A percentile compares a stretch with the other conserved stretches of the same genome.
Conservation (phyloP, 176 grass and related monocot genomes). For the Secale cereale region DNA sequence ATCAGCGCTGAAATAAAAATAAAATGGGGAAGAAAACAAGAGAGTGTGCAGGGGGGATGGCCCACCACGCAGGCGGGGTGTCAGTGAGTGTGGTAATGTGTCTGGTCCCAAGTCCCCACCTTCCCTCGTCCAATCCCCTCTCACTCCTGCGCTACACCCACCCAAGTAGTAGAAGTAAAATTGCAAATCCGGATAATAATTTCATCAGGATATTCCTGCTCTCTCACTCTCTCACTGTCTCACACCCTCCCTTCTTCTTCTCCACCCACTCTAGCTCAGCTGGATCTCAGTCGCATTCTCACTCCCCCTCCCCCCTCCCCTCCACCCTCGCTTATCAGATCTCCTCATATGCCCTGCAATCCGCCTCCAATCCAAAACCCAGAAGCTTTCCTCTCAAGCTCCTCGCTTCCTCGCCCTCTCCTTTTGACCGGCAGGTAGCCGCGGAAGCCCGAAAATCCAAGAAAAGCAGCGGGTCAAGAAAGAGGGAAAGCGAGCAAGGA, state of each 20-base stretch:
- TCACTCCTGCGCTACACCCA: not conserved
- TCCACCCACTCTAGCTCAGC: slow-evolving; percentile 39
- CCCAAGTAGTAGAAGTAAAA: slow-evolving; percentile 15
- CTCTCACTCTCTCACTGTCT: not conserved
- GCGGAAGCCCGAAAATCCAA: slow-evolving; percentile 32
- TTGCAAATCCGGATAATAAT: slow-evolving; percentile 13
- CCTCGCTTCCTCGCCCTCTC: slow-evolving; percentile 16
- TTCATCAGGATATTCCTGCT: slow-evolving; percentile 39
- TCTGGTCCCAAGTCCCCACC: slow-evolving; percentile 9
- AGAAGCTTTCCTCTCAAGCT: slow-evolving; percentile 16
- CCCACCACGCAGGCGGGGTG: slow-evolving; percentile 10
- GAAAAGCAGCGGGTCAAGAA: slow-evolving; percentile 49
- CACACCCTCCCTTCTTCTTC: slow-evolving; percentile 8
- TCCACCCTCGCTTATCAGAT: slow-evolving; percentile 11
- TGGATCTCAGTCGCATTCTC: slow-evolving; percentile 41
- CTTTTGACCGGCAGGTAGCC: slow-evolving; percentile 32
- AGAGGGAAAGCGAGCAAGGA: slow-evolving; percentile 20
- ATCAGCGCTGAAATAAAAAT: not conserved
- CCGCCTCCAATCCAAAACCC: slow-evolving; percentile 20
- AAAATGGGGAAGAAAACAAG: not conserved
- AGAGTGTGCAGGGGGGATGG: not conserved
- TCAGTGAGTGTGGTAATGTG: slow-evolving; percentile 37
- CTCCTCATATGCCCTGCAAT: slow-evolving; percentile 29
- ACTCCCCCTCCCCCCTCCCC: not conserved
- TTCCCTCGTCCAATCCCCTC: slow-evolving; percentile 20